Conservation (phyloP, 768 basidiomycete species). For the Amanita thiersii region DNA sequence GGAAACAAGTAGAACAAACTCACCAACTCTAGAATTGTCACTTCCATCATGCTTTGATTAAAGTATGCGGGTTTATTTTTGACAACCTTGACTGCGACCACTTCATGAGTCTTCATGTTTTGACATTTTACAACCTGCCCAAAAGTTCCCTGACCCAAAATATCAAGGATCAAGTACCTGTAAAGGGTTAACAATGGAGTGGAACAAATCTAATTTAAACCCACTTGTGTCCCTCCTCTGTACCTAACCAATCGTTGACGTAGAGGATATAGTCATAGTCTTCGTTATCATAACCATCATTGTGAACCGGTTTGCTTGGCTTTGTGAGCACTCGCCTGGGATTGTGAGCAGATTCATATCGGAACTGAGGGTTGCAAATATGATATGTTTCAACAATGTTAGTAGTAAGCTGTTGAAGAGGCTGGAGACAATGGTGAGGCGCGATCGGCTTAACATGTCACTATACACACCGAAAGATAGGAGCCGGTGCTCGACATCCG, state of each 20-base stretch:
- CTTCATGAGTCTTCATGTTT: slow-evolving; percentile 98
- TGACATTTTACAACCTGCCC: slow-evolving; percentile 99
- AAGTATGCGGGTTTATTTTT: slow-evolving; percentile 99
- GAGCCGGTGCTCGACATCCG: slow-evolving; percentile 69
- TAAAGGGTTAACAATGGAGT: slow-evolving; percentile 7
- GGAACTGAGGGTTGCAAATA: slow-evolving; percentile 91
- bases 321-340: slow-evolving; percentile 96
- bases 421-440: slow-evolving; percentile 24
- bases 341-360: slow-evolving; percentile 92
- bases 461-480: slow-evolving; percentile 70
- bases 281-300: slow-evolving; percentile 97
- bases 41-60: slow-evolving; percentile 99
- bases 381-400: slow-evolving; percentile 86
- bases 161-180: slow-evolving; percentile 95
- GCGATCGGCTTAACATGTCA: slow-evolving; percentile 2
- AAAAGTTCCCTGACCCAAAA: slow-evolving; percentile 97
- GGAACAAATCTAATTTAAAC: slow-evolving; percentile 21
- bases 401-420: slow-evolving; percentile 67
- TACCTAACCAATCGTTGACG: slow-evolving; percentile 96
- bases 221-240: slow-evolving; percentile 91
- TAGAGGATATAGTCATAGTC: slow-evolving; percentile 99
- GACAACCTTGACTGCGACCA: slow-evolving; percentile 98
- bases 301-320: slow-evolving; percentile 91
- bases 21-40: slow-evolving; percentile 93
- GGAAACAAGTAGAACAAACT: slow-evolving; percentile 23